Evolutionary conservation across 345 rosid species (phyloP).

Genomic region (Pistacia atlantica): DNA sequence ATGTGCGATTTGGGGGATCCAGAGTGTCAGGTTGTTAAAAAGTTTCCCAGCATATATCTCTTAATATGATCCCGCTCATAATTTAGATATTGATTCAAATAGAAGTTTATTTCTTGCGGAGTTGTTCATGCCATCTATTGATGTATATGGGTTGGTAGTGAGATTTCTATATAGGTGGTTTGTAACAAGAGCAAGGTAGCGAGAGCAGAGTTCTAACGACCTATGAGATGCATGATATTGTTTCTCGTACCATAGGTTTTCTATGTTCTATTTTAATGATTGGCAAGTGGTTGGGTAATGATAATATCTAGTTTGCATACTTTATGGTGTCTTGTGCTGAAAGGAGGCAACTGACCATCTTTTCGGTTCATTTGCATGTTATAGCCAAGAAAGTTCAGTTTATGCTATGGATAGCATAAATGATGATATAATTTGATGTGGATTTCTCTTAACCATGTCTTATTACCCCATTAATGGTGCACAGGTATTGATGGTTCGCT

Average conservation of each 20-base stretch:
- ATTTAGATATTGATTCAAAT: not conserved
- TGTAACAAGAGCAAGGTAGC: not conserved
- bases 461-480: conserved; percentile 1
- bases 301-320: too few relatives aligned
- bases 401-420: too few relatives aligned
- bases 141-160: not conserved
- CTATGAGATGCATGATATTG: not conserved
- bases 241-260: not conserved
- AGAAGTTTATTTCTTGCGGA: not conserved
- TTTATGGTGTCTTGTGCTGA: not conserved
- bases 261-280: not conserved
- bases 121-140: not conserved
- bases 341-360: not conserved
- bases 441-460: not conserved
- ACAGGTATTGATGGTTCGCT: conserved; percentile 84
- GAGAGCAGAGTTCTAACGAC: not conserved
- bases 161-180: not conserved
- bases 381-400: not conserved
- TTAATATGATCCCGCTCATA: not conserved
- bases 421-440: not conserved
- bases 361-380: not conserved
- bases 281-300: too few relatives aligned
- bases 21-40: conserved; percentile 77
- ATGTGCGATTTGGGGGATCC: conserved; percentile 98
- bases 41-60: not conserved